Percentiles rank a stretch among this genome's conserved stretches.
Evolutionary conservation across 345 rosid genomes (phyloP).

Genomic region (Aethionema arabicum): DNA sequence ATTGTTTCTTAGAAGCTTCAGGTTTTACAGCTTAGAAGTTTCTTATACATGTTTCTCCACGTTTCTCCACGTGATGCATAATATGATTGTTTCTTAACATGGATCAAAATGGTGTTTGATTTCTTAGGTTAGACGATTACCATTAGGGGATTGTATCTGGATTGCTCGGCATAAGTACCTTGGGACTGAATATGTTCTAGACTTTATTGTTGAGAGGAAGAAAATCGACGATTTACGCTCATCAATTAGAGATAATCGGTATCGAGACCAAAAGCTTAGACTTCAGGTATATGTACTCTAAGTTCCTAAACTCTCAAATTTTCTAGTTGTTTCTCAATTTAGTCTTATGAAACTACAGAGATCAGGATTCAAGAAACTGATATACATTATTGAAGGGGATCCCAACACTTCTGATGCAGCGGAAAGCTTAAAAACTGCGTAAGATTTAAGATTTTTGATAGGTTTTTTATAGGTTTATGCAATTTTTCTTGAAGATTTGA

Average conservation of each 20-base stretch:
- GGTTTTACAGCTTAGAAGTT: too few species aligned
- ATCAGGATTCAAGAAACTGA: conserved; percentile 82
- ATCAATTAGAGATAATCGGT: conserved; percentile 84
- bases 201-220: conserved; percentile 94
- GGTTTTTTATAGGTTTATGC: conserved; percentile 2
- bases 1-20: too few species aligned
- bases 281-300: conserved; percentile 57
- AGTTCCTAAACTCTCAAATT: not conserved
- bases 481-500: not conserved
- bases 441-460: conserved; percentile 34
- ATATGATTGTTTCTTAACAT: not conserved
- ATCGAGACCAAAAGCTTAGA: conserved; percentile 85
- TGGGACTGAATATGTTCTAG: conserved; percentile 72
- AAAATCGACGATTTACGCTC: conserved; percentile 75
- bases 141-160: conserved; percentile 93
- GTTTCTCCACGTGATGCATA: too few species aligned
- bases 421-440: conserved; percentile 92
- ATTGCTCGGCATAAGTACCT: conserved; percentile 74
- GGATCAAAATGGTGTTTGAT: conserved; percentile 8
- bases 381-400: conserved; percentile 91
- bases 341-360: conserved; percentile 43
- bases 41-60: too few species aligned
- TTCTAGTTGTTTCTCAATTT: conserved; percentile 15
- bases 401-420: conserved; percentile 77
- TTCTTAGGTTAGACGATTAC: conserved; percentile 76